phyloP scores from a whole-genome alignment of 495 filamentous ascomycete species.

The Aspergillus avenaceus region DNA sequence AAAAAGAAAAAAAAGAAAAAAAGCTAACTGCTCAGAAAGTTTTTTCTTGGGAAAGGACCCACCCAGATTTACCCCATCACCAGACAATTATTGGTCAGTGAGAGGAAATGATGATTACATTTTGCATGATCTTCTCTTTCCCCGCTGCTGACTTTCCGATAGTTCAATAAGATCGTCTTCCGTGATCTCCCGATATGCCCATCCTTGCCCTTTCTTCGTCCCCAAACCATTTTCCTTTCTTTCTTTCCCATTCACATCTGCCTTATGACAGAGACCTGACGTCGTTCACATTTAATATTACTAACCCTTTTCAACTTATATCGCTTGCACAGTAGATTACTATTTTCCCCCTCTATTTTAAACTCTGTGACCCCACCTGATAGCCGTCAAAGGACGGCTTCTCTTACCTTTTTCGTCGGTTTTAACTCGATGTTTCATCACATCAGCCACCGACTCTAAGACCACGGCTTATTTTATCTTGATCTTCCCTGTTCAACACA shows the following conservation, averaged over 20 bases:
- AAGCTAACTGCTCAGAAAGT: too few relatives aligned
- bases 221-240: constrained; percentile 7
- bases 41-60: too few relatives aligned
- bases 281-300: background rate
- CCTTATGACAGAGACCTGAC: background rate
- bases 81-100: background rate
- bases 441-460: background rate
- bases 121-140: constrained; percentile 6
- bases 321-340: too few relatives aligned
- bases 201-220: constrained; percentile 9
- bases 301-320: too few relatives aligned
- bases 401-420: background rate
- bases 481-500: background rate
- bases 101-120: constrained; percentile 8
- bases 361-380: background rate
- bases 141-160: constrained; percentile 7
- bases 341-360: background rate
- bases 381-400: background rate
- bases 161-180: constrained; percentile 1
- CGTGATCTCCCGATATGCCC: constrained; percentile 18
- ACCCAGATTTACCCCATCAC: too few relatives aligned
- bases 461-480: background rate
- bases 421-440: background rate
- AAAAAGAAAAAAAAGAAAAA: too few relatives aligned
- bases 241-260: background rate